phyloP scores from a whole-genome alignment of 2,329 filamentous ascomycete species.

The Stagonosporopsis vannaccii region DNA sequence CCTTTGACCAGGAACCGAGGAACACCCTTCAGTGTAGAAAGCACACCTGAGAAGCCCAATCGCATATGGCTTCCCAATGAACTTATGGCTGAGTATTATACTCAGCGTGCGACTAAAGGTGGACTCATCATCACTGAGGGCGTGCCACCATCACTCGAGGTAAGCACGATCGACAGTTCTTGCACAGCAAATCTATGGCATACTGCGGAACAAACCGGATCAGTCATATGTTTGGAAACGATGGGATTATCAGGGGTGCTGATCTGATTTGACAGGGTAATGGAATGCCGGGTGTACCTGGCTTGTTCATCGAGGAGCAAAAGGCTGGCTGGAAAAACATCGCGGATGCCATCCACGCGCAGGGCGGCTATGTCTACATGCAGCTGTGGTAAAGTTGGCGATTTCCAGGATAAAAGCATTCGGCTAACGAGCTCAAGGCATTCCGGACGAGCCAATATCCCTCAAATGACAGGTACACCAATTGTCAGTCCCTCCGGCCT shows the following conservation, averaged over 20 bases:
- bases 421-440: constrained; percentile 32
- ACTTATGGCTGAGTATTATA: constrained; percentile 57
- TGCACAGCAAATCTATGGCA: neutral
- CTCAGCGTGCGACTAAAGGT: constrained; percentile 59
- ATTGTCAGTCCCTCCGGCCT: constrained; percentile 53
- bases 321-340: constrained; percentile 58
- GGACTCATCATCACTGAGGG: constrained; percentile 66
- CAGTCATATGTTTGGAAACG: too few species aligned
- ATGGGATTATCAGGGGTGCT: neutral
- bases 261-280: constrained; percentile 38
- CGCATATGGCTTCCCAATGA: constrained; percentile 58
- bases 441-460: constrained; percentile 55
- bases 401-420: neutral
- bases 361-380: constrained; percentile 55
- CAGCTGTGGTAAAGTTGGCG: constrained; percentile 45
- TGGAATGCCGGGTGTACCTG: constrained; percentile 37
- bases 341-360: constrained; percentile 57
- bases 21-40: constrained; percentile 50
- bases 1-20: constrained; percentile 53
- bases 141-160: constrained; percentile 58
- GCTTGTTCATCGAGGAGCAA: constrained; percentile 46
- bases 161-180: constrained; percentile 22
- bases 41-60: constrained; percentile 54
- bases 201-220: neutral
- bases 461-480: constrained; percentile 48